Base-by-base conservation (phyloP, 345 rosid genomes). In the Salix arbutifolia region DNA sequence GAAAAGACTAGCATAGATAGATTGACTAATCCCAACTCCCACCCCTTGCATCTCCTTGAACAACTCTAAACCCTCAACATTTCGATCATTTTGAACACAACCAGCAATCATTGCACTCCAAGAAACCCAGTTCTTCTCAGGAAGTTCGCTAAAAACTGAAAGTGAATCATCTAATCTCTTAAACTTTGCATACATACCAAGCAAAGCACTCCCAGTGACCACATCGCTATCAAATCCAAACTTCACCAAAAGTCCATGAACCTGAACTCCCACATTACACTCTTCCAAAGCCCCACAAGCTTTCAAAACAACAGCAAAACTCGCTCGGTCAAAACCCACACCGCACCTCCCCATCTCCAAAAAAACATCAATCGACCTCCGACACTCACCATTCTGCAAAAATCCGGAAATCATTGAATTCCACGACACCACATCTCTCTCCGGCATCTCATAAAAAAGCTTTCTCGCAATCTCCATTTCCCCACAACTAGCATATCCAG, bases 81-180 rank as follows among this genome's bases (percentile, higher is more conserved):
- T 50, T 71, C 82, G 70, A 76, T 82, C 78, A 80, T 90, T 95
- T 79, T 90, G 97, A 84, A 88, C 89, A 73, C 91, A 91, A 60
- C 93, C 93, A 0, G 99, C 96, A 25, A 95, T 93, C 31, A 88
- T 75, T 64, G 98, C 93, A 72, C 97, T 91, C 99, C 99, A 95
- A 4, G 91, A 88, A 76, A 95, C 90, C 82, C 87, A 83, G 53
- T 95, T 95, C 83, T 85, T 89, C 74, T 82, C 89, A 3, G 94
- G 85, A 76, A 95, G 88, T 79, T 80, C 84, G 13, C 53, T 26
- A 80, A 95, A 95, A 38, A 91, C 83, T 71, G 70, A 76, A 73
- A 93, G 74, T 0, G 99, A 89, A 67, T 79, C 83, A 61, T 85
- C 82, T 71, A 91, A 73, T 71, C 89, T 86, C 77, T 84, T 88